Conservation (phyloP, 2,329 filamentous ascomycete species). For the Monilinia aucupariae region DNA sequence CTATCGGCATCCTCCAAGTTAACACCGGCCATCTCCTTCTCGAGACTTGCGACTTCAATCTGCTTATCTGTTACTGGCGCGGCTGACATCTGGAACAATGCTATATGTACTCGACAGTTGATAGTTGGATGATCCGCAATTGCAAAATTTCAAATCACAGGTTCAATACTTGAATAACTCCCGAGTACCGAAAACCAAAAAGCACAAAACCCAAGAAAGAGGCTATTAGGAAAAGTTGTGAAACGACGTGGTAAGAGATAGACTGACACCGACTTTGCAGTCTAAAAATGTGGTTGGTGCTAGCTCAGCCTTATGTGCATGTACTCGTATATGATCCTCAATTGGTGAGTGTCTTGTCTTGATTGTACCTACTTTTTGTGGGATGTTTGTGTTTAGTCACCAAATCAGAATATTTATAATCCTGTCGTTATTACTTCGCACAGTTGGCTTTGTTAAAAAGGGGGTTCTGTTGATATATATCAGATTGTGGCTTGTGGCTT, state of each 20-base stretch:
- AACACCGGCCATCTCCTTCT: constrained; percentile 15
- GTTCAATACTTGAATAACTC: neutral
- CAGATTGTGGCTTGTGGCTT: constrained; percentile 13
- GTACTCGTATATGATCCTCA: neutral
- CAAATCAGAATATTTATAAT: neutral
- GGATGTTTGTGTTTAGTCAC: neutral
- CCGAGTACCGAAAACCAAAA: neutral
- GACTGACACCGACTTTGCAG: constrained; percentile 5
- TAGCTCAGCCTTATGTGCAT: neutral
- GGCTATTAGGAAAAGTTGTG: neutral
- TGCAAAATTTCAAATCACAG: neutral
- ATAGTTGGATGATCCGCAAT: neutral
- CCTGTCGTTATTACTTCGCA: neutral
- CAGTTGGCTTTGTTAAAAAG: neutral
- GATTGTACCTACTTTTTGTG: constrained; percentile 1
- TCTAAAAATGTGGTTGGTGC: constrained; percentile 11
- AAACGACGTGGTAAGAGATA: neutral
- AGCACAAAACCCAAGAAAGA: neutral
- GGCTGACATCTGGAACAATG: constrained; percentile 4
- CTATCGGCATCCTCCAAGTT: constrained; percentile 1
- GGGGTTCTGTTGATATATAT: neutral
- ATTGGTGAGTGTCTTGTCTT: neutral
- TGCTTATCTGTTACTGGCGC: constrained; percentile 10
- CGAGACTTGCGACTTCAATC: neutral
- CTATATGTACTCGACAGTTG: neutral